Evolutionary conservation across 257 asterid species (phyloP).

Genomic region (Scutellaria minor): DNA sequence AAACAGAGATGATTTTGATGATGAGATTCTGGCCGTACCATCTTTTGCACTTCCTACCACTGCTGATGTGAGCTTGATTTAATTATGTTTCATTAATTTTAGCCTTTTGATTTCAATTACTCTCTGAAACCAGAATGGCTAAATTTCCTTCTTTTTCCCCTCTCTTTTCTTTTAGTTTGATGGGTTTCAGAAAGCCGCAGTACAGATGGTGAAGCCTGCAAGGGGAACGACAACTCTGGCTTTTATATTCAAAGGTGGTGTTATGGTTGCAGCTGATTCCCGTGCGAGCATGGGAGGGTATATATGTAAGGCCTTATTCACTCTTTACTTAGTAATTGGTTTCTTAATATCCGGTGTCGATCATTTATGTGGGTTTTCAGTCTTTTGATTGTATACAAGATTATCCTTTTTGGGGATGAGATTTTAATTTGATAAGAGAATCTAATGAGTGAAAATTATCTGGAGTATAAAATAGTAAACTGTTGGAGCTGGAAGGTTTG

Average conservation of each 20-base stretch:
- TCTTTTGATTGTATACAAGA: not conserved
- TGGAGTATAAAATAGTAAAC: constrained; percentile 18
- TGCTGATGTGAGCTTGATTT: constrained; percentile 59
- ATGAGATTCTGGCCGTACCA: constrained; percentile 56
- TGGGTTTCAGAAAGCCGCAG: constrained; percentile 86
- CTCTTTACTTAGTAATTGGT: constrained; percentile 6
- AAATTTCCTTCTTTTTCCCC: not conserved
- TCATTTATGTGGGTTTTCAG: not conserved
- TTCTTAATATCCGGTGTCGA: constrained; percentile 3
- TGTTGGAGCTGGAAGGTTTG: constrained; percentile 9
- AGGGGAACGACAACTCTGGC: constrained; percentile 93
- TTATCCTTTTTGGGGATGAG: constrained; percentile 3
- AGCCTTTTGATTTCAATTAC: not conserved
- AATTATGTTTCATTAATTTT: not conserved
- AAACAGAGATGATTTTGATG: constrained; percentile 45
- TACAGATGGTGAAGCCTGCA: constrained; percentile 98
- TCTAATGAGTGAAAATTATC: not conserved
- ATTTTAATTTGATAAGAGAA: constrained; percentile 17
- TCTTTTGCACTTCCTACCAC: constrained; percentile 69
- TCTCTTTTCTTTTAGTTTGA: constrained; percentile 62
- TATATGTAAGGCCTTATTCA: constrained; percentile 64
- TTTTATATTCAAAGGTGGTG: constrained; percentile 88
- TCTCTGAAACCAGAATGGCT: not conserved
- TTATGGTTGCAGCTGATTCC: constrained; percentile 94
- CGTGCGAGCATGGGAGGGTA: constrained; percentile 99